These are phyloP conservation scores for Sedum album DNA, from an alignment of 164 flowering plant species.

Conservation along the genomic window DNA sequence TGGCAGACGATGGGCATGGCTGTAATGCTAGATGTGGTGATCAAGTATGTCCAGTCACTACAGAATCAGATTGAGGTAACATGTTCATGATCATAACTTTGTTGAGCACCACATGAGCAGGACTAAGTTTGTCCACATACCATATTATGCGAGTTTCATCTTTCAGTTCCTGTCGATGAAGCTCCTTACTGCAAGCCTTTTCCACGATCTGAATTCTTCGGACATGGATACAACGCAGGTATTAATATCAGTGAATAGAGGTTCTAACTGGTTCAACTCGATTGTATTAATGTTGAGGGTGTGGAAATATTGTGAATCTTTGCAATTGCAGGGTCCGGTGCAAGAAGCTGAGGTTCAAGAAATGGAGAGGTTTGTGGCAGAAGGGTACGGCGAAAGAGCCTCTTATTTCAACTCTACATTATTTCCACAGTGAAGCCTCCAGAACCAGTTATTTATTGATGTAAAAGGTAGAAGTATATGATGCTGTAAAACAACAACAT, in stretches of 20 bases:
- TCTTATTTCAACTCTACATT: background rate
- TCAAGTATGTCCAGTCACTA: slow-evolving; percentile 45
- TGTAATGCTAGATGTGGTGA: slow-evolving; percentile 63
- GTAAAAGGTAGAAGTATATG: background rate
- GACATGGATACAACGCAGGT: slow-evolving; percentile 44
- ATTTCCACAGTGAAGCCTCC: background rate
- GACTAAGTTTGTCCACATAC: background rate
- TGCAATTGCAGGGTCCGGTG: background rate
- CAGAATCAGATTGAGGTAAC: slow-evolving; percentile 56
- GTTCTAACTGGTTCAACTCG: background rate
- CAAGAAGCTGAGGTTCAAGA: background rate
- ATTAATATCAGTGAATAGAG: background rate
- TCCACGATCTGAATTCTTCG: slow-evolving; percentile 39
- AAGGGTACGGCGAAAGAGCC: slow-evolving; percentile 2
- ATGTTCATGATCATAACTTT: background rate
- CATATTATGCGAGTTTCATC: background rate
- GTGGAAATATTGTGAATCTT: background rate
- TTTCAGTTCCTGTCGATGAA: slow-evolving; percentile 59
- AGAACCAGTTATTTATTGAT: background rate
- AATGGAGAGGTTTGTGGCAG: background rate
- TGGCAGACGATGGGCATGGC: slow-evolving; percentile 72
- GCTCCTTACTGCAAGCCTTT: slow-evolving; percentile 54
- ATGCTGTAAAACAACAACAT: background rate
- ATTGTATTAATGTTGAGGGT: background rate
- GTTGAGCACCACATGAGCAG: background rate